Evolutionary conservation across 2,329 filamentous ascomycete species (phyloP), one percentile per base, ranked within the genome.

Genomic region (Fusarium albidum): DNA sequence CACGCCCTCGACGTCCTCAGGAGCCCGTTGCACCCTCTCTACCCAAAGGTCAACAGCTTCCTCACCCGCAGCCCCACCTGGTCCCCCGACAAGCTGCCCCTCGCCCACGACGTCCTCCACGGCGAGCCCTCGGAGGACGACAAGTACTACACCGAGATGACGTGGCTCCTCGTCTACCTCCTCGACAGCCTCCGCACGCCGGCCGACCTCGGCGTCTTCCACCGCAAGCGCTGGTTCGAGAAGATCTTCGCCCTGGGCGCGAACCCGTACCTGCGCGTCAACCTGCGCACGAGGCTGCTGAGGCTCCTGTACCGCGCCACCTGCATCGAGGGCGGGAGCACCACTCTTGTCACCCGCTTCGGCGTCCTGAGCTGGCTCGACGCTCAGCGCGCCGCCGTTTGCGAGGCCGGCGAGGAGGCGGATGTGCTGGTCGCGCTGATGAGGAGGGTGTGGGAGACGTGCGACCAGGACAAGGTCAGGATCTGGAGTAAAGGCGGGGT

Each of bases 21-120:
- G 17, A 87, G 91, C 56, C 94, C 94, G 1, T 80, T 92, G 13
- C 91, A 96, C 68, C 85, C 84, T 55, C 82, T 97, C 31, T 98
- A 96, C 70, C 84, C 86, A 52, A 96, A 96, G 70, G 77, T 95
- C 73, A 96, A 96, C 76, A 79, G 82, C 6, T 97, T 93, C 71
- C 82, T 98, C 29, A 91, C 91, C 17, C 86, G 86, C 44, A 84
- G 86, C 0, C 93, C 94, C 1, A 73, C 80, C 18, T 98, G 94
- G 94, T 81, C 87, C 11, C 69, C 87, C 14, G 84, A 90, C 53
- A 87, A 85, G 68, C 84, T 95, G 18, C 82, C 95, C 8, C 79
- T 94, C n/a, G 84, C 85, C 18, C 80, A 84, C 62, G 80, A 83
- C 57, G 77, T 88, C 44, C 75, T 88, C 10, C 79, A 84, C 52